Base-by-base conservation (phyloP, 2,329 filamentous ascomycete genomes). In the Sarocladium kiliense region DNA sequence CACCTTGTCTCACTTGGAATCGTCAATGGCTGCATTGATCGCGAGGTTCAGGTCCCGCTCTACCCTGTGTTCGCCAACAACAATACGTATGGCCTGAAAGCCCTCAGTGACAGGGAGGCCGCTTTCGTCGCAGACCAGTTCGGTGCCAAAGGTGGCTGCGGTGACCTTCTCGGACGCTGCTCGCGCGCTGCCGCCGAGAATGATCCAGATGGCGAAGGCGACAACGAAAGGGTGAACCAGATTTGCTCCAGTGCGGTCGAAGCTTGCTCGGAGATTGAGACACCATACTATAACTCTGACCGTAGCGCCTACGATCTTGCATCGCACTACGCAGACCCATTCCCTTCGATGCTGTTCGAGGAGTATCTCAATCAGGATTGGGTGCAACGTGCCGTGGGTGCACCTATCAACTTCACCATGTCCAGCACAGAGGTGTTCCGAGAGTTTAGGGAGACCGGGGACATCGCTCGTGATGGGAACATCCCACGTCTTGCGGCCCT, bases 11-110 rank as follows among this genome's bases (percentile, higher is more conserved):
- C 79, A 0, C 69, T 85, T 7, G 76, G 78, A 14, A 74, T 85
- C 58, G 77, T 81, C 66, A 84, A 84, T 62, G 79, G 78, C 25
- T 81, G 77, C 69, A 74, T 80, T 56, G 80, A 84, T 59, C 66
- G 68, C 21, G 62, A 63, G 37, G 62, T 68, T 2, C 66, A 71
- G 41, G 69, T 65, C 58, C 64, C 63, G 58, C 66, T 65, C 1
- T 69, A 69, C 21, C 64, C 66, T 1, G 62, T 63, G 14, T 68
- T 68, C 57, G 64, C 67, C 11, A 63, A 64, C 61, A 63, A 63
- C 49, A 71, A 71, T 58, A 63, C 65, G 2, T 69, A 69, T 58
- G 65, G 63, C 42, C 57, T 63, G 49, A 41, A 67, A 41, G 64
- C 66, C 1, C 61, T 69, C 57, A 68, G 67, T 53, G 62, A 67